Evolutionary conservation across 768 basidiomycete species (phyloP), one percentile per base, ranked within the genome.

Genomic region (Xanthoconium stramineum): DNA sequence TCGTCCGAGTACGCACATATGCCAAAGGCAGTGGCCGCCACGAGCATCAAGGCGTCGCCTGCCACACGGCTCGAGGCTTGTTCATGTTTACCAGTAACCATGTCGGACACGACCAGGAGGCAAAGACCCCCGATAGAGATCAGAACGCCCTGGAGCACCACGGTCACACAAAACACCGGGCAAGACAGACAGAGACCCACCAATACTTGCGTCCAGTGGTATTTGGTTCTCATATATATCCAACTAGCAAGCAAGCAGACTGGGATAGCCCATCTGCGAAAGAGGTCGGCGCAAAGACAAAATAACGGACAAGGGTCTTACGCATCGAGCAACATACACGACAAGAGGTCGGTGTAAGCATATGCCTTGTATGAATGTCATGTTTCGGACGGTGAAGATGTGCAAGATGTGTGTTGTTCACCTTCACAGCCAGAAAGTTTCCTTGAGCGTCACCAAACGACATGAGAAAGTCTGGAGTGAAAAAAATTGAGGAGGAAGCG

Each of bases 241-340:
- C 85, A 93, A 32, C 85, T 85, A 69, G 89, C 81, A 69, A 89
- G 78, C 63, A 94, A 75, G 71, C 92, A 94, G 19, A 89, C 81
- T 15, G 92, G 92, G 53, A 93, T 94, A 0, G 92, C 88, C 91
- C 91, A 93, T 38, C 88, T 89, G 28, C 19, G 52, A 61, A 42
- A 40, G 29, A 19, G 13, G 53, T 50, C 50, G n/a, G 28, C 47
- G 36, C 19, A 43, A n/a, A 36, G 12, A 53, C 11, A 20, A 0
- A 24, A 13, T 28, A 20, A 45, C 17, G 13, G 36, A 13, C 29
- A 9, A 28, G 19, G 6, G 36, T 58, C 83, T 65, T 65, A 90
- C 83, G 91, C 89, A 64, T 92, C 89, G 43, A 94, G 84, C n/a
- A 94, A 80, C 89, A 93, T 93, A 65, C 89, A 91, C 0, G 92